Conservation (phyloP, 2,329 filamentous ascomycete species). For the Pseudophaeomoniella oleicola region DNA sequence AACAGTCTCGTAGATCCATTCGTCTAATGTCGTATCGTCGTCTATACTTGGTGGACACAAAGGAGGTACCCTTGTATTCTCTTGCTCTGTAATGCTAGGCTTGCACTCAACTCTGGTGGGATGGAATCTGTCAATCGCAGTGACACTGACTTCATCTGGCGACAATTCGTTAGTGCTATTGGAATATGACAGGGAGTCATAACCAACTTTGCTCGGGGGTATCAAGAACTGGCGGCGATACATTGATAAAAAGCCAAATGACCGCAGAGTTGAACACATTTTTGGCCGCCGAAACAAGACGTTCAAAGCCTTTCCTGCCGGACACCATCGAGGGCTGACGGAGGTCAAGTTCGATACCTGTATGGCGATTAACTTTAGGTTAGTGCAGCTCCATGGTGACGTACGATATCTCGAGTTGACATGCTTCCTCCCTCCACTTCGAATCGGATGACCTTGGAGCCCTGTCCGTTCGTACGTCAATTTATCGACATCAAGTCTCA, state of each 20-base stretch:
- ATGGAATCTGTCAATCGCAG: constrained; percentile 11
- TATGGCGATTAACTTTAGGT: neutral
- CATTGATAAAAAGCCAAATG: constrained; percentile 67
- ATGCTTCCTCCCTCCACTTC: constrained; percentile 40
- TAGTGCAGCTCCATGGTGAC: constrained; percentile 6
- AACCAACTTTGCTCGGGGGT: constrained; percentile 27
- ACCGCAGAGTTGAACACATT: constrained; percentile 55
- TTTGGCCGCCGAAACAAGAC: constrained; percentile 62
- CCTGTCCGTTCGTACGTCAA: constrained; percentile 73
- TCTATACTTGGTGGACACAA: constrained; percentile 14
- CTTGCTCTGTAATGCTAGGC: constrained; percentile 12
- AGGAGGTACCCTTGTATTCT: constrained; percentile 16
- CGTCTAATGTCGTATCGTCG: constrained; percentile 33
- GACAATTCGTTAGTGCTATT: no score
- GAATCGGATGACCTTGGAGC: constrained; percentile 54
- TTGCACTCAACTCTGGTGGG: constrained; percentile 20
- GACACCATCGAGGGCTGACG: constrained; percentile 60
- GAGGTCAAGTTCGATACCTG: constrained; percentile 67
- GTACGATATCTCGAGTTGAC: constrained; percentile 61
- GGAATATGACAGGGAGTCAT: neutral
- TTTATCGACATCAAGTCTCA: constrained; percentile 66
- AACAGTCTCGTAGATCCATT: constrained; percentile 41
- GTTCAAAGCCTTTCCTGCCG: constrained; percentile 70
- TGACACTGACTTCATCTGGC: no score
- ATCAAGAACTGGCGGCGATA: constrained; percentile 8